A percentile compares a stretch with the other conserved stretches of the same genome.
Conservation (phyloP, 2,329 filamentous ascomycete genomes). For the Colletotrichum brevisporum region DNA sequence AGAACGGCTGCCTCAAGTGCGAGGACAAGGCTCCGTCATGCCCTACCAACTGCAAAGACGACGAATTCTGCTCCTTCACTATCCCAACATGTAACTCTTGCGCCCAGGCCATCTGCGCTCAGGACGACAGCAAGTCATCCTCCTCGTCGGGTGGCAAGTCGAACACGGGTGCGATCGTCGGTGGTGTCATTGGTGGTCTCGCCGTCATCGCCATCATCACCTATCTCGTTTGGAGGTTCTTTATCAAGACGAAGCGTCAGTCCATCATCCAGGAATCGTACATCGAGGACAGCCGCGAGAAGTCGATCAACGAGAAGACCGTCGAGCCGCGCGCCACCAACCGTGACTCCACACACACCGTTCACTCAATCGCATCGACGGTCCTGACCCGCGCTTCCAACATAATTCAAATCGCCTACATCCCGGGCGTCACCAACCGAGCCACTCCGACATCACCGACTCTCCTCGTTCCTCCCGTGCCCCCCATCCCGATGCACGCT, state of each 20-base stretch:
- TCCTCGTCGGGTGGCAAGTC: conserved; percentile 55
- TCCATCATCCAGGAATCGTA: conserved; percentile 68
- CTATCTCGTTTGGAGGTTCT: conserved; percentile 90
- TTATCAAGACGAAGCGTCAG: conserved; percentile 83
- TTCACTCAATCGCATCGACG: conserved; percentile 93
- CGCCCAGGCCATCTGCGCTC: conserved; percentile 61
- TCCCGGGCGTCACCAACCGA: conserved; percentile 95
- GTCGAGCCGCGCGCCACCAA: conserved; percentile 68
- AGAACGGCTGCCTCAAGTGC: conserved; percentile 62
- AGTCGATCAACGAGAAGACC: conserved; percentile 67
- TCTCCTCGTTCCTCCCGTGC: conserved; percentile 89
- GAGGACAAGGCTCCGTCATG: conserved; percentile 58
- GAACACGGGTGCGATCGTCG: conserved; percentile 88
- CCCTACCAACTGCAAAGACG: conserved; percentile 57
- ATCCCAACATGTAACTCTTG: conserved; percentile 64
- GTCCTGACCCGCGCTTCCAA: conserved; percentile 97
- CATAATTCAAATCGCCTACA: conserved; percentile 99
- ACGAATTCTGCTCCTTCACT: conserved; percentile 61
- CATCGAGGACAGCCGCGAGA: conserved; percentile 71
- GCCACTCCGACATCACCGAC: conserved; percentile 87
- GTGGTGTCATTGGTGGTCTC: conserved; percentile 90
- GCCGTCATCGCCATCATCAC: conserved; percentile 80
- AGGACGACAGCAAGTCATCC: conserved; percentile 44
- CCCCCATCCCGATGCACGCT: conserved; percentile 83
- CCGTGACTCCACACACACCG: conserved; percentile 85